Conservation (phyloP, 768 basidiomycete species). For the Phylloporus sp. region DNA sequence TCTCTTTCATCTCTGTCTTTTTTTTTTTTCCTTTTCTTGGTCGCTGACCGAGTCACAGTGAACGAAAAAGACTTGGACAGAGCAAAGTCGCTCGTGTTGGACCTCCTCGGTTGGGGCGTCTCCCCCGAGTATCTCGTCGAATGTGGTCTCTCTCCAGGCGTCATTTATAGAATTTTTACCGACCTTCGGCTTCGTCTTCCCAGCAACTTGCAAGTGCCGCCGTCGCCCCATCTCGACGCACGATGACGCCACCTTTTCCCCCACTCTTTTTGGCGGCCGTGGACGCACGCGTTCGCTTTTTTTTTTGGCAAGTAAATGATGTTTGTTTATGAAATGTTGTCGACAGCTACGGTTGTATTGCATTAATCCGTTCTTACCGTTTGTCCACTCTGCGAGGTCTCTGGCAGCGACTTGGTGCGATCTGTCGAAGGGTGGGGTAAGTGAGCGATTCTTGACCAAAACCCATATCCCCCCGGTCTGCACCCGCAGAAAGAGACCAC, state of each 20-base stretch:
- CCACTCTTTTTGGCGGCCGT: neutral
- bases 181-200: slow-evolving; percentile 40
- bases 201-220: slow-evolving; percentile 1
- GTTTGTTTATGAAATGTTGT: too few species aligned
- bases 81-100: slow-evolving; percentile 46
- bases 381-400: too few species aligned
- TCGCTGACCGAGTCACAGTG: slow-evolving; percentile 27
- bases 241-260: neutral
- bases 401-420: too few species aligned
- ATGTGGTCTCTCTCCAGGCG: slow-evolving; percentile 38
- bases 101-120: slow-evolving; percentile 54
- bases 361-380: too few species aligned
- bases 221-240: neutral
- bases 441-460: too few species aligned
- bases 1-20: neutral
- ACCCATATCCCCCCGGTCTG: too few species aligned
- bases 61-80: slow-evolving; percentile 37
- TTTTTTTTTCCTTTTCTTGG: too few species aligned
- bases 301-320: neutral
- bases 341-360: too few species aligned
- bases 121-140: slow-evolving; percentile 44
- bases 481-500: neutral
- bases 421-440: too few species aligned
- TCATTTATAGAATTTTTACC: slow-evolving; percentile 38
- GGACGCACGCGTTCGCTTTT: neutral